phyloP scores from a whole-genome alignment of 768 basidiomycete genomes.

The Lentinula sp. region DNA sequence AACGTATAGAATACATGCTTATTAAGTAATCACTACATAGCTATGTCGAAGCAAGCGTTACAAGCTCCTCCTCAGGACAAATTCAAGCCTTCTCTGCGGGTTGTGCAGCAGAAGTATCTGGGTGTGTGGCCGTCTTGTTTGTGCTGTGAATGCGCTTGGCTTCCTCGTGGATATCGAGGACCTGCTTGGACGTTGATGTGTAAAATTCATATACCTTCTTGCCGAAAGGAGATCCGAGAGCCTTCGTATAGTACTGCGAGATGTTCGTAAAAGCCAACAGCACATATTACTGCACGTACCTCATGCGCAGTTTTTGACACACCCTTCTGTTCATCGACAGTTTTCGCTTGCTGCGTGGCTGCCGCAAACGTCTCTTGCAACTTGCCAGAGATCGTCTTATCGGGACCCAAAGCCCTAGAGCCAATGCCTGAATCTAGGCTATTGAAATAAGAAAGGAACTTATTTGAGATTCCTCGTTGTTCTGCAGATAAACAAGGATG shows the following conservation, averaged over 20 bases:
- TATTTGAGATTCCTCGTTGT: conserved; percentile 82
- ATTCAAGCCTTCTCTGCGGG: not conserved
- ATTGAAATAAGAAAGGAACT: conserved; percentile 77
- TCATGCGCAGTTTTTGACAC: conserved; percentile 63
- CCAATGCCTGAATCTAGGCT: conserved; percentile 68
- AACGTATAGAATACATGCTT: not conserved
- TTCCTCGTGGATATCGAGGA: conserved; percentile 89
- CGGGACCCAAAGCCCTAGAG: conserved; percentile 64
- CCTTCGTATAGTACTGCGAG: conserved; percentile 69
- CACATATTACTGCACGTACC: conserved; percentile 28
- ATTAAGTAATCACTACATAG: too few relatives aligned
- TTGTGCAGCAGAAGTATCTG: conserved; percentile 4
- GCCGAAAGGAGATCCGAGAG: conserved; percentile 70
- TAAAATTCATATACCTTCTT: conserved; percentile 78
- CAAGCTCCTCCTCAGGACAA: not conserved
- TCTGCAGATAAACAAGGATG: conserved; percentile 24
- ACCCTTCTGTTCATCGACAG: conserved; percentile 80
- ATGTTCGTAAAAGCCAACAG: not conserved
- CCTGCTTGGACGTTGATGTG: conserved; percentile 83
- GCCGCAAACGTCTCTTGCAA: conserved; percentile 55
- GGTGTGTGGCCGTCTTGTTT: conserved; percentile 34
- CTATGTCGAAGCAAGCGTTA: too few relatives aligned
- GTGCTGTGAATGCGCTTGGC: conserved; percentile 71
- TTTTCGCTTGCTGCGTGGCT: conserved; percentile 65
- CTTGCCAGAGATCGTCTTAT: conserved; percentile 75